Percentiles rank a stretch among this genome's conserved stretches.
phyloP scores from a whole-genome alignment of 257 asterid genomes.

The Gentiana straminea region DNA sequence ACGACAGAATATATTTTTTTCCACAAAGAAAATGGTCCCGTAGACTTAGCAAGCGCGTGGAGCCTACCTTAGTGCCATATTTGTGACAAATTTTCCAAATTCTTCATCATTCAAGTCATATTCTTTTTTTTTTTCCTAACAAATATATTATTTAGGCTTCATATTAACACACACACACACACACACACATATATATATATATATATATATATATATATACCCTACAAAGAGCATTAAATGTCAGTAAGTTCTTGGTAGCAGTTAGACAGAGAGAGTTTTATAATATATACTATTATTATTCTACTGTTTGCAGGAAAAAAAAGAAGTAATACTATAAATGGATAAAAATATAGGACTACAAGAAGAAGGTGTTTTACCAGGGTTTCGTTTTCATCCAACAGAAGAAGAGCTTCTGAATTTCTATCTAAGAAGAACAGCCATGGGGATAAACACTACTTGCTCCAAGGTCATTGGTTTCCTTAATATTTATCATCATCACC shows the following conservation, averaged over 20 bases:
- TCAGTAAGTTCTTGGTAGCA: too few relatives aligned
- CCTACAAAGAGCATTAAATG: too few relatives aligned
- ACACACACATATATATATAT: background rate
- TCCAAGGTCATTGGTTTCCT: constrained; percentile 49
- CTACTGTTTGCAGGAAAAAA: too few relatives aligned
- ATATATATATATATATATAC: too few relatives aligned
- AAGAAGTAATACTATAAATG: background rate
- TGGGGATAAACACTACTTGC: constrained; percentile 25
- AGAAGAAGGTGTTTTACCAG: constrained; percentile 40
- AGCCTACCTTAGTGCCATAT: background rate
- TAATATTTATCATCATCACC: constrained; percentile 57
- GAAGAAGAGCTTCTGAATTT: constrained; percentile 64
- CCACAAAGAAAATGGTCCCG: constrained; percentile 1
- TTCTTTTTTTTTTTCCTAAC: background rate
- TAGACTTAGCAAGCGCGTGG: constrained; percentile 4
- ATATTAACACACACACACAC: background rate
- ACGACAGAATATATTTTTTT: background rate
- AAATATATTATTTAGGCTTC: background rate
- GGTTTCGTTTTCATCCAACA: constrained; percentile 75
- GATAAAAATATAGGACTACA: background rate
- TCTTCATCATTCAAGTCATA: background rate
- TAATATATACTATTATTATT: too few relatives aligned
- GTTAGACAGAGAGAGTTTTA: too few relatives aligned
- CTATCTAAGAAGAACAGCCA: constrained; percentile 41
- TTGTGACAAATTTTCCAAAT: constrained; percentile 1